Percentiles rank a stretch among this genome's conserved stretches.
Conservation (phyloP, 345 rosid genomes). For the Gynandropsis gynandra region DNA sequence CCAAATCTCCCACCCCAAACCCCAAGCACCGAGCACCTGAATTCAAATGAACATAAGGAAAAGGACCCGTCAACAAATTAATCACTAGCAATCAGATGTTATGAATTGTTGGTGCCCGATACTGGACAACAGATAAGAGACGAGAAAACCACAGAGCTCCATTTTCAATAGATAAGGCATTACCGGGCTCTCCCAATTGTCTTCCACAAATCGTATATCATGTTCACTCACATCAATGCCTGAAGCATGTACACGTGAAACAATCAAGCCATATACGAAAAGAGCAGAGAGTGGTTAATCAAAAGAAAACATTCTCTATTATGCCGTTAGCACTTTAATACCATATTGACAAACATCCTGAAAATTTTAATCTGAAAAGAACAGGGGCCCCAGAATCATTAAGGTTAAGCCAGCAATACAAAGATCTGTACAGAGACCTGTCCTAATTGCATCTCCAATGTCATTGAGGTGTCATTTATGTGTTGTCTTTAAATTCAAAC, state of each 20-base stretch:
- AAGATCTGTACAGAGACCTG: too few relatives aligned
- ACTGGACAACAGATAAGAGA: neutral
- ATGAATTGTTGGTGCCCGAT: neutral
- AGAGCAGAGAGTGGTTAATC: neutral
- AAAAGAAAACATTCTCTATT: neutral
- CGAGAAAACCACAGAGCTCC: neutral
- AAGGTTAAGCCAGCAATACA: too few relatives aligned
- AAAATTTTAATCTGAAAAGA: too few relatives aligned
- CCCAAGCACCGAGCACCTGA: slow-evolving; percentile 99
- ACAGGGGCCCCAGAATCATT: too few relatives aligned
- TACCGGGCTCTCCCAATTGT: slow-evolving; percentile 99
- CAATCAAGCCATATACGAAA: neutral
- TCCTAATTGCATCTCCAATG: too few relatives aligned
- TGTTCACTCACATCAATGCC: slow-evolving; percentile 82
- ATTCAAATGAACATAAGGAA: slow-evolving; percentile 19
- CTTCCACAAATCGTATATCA: slow-evolving; percentile 94
- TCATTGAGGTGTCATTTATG: too few relatives aligned
- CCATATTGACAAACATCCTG: too few relatives aligned
- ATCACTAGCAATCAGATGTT: neutral
- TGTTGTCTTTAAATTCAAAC: neutral
- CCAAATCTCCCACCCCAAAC: slow-evolving; percentile 99
- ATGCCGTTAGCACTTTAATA: too few relatives aligned
- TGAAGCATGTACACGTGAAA: slow-evolving; percentile 26
- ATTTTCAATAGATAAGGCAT: slow-evolving; percentile 17
- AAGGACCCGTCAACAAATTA: neutral